These are phyloP conservation scores for Candida morakotiae DNA, from an alignment of 805 yeast species.

Conservation along the genomic window DNA sequence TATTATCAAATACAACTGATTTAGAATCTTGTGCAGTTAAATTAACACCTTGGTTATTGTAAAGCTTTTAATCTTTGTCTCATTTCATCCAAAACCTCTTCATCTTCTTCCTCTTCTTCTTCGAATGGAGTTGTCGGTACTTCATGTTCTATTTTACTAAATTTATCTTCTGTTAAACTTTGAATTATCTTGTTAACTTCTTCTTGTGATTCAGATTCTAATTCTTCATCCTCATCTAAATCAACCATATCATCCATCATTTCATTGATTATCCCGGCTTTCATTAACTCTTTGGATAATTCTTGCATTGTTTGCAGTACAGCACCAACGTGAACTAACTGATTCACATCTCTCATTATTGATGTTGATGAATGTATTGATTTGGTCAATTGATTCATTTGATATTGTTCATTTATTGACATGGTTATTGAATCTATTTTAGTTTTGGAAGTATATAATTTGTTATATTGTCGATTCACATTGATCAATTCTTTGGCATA, in stretches of 20 bases:
- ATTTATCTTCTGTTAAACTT: conserved; percentile 36
- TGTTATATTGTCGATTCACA: conserved; percentile 66
- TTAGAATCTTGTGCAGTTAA: too few relatives aligned
- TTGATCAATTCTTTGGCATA: conserved; percentile 81
- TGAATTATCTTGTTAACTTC: conserved; percentile 58
- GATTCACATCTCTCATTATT: conserved; percentile 86
- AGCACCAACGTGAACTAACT: conserved; percentile 73
- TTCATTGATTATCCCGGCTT: conserved; percentile 83
- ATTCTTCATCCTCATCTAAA: conserved; percentile 57
- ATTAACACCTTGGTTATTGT: conserved; percentile 36
- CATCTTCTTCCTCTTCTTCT: conserved; percentile 40
- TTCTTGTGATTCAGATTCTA: conserved; percentile 62
- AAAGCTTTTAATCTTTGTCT: conserved; percentile 82
- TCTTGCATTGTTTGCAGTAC: conserved; percentile 80
- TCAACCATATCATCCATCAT: conserved; percentile 93
- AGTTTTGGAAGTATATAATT: conserved; percentile 77
- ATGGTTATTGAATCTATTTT: conserved; percentile 80
- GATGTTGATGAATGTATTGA: conserved; percentile 74
- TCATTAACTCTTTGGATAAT: conserved; percentile 80
- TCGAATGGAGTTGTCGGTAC: conserved; percentile 27
- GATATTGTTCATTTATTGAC: conserved; percentile 91
- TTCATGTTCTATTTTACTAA: conserved; percentile 30
- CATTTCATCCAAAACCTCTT: conserved; percentile 77
- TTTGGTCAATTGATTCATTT: conserved; percentile 75
- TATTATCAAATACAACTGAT: conserved; percentile 1